Evolutionary conservation across 2,329 filamentous ascomycete genomes (phyloP), one percentile per base, ranked within the genome.

Genomic region (Monilinia vaccinii-corymbosi): DNA sequence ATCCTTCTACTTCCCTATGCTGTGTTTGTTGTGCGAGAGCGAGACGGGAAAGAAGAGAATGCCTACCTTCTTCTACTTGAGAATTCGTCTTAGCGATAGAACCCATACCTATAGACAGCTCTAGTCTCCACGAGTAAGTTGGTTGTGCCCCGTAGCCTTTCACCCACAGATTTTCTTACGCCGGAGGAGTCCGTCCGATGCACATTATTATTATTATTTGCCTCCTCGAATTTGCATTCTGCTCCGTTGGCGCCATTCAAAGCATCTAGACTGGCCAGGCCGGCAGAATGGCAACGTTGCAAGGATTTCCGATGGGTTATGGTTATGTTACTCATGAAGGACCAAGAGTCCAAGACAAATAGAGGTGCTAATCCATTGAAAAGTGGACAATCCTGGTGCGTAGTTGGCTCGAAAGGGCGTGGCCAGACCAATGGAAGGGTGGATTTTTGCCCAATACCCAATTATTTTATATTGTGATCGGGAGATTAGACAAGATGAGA

Each of bases 71-170:
- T 31, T n/a, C n/a, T n/a, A n/a, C n/a, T n/a, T n/a, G n/a, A n/a
- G n/a, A 14, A n/a, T 51, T 13, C n/a, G 31, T 34, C 56, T 58
- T 58, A 36, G 56, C 56, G 47, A 58, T 58, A 51, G 51, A 6
- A 28, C 25, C 25, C 25, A 28, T 23, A 36, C 46, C 38, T 50
- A 28, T 42, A 23, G 34, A 16, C 21, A 44, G 38, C 56, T 51
- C 44, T 53, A 53, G 51, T 53, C 51, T 53, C 18, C 31, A 44
- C 51, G 21, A 32, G 50, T 53, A 32, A 44, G n/a, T 53, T 6
- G 25, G 25, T n/a, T n/a, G 38, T 44, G 50, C 18, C 25, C 51
- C 51, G 25, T 44, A 53, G 51, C 38, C 32, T 25, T 53, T 53
- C 38, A 16, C 4, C 50, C 50, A 53, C 38, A 53, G 36, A 44